Conservation (phyloP, 129 eudicot species). For the Chrysanthemum lavandulifolium region DNA sequence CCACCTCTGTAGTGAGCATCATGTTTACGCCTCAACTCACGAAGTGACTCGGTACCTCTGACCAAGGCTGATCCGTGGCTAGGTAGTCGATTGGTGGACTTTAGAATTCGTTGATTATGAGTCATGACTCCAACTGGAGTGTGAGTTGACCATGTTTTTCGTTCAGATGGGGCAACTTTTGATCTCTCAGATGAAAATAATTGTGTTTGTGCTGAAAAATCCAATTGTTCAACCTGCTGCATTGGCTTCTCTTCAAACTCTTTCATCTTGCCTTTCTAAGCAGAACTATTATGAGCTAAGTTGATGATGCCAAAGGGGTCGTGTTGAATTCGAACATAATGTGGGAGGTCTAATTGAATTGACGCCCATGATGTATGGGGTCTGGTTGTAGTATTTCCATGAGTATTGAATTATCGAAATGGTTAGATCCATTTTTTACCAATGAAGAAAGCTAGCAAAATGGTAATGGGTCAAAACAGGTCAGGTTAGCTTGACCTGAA, state of each 20-base stretch:
- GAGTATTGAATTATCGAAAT: background rate
- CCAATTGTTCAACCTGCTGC: background rate
- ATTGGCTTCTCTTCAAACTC: conserved; percentile 25
- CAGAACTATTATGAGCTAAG: conserved; percentile 10
- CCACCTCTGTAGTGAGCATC: conserved; percentile 27
- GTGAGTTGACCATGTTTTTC: conserved; percentile 30
- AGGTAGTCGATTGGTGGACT: conserved; percentile 20
- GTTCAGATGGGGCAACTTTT: conserved; percentile 14
- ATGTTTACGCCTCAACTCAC: conserved; percentile 30
- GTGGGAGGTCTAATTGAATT: background rate
- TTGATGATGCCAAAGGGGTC: conserved; percentile 15
- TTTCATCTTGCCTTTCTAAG: conserved; percentile 20
- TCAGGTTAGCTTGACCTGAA: no score
- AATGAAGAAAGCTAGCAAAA: no score
- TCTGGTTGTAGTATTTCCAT: background rate
- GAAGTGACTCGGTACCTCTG: conserved; percentile 25
- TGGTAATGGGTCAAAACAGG: no score
- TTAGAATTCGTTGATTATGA: conserved; percentile 22
- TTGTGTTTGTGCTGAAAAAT: background rate
- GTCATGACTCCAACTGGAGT: conserved; percentile 20
- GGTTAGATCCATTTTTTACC: background rate
- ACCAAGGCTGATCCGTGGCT: conserved; percentile 26
- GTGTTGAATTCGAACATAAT: background rate
- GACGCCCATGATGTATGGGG: background rate
- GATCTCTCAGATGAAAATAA: conserved; percentile 24